Conservation (phyloP, 1,139 yeast genomes). For the Pichia inconspicua region DNA sequence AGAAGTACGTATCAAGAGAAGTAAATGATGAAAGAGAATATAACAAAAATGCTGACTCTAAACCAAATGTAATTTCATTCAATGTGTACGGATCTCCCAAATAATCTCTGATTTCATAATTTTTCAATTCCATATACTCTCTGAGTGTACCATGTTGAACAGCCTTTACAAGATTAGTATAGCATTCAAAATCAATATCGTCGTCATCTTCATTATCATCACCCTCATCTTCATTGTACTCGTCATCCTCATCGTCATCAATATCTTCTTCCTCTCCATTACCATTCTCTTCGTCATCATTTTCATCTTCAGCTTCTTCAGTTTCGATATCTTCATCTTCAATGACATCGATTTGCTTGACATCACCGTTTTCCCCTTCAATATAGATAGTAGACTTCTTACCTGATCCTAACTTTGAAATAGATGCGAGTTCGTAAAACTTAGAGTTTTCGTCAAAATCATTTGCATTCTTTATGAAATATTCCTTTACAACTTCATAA, state of each 20-base stretch:
- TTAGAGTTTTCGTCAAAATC: slow-evolving; percentile 19
- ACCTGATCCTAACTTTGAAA: slow-evolving; percentile 13
- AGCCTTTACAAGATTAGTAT: slow-evolving; percentile 9
- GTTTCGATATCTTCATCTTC: slow-evolving; percentile 4
- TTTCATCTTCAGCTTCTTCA: slow-evolving; percentile 5
- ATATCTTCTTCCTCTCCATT: slow-evolving; percentile 4
- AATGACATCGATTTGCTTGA: slow-evolving; percentile 7
- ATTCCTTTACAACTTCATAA: slow-evolving; percentile 17
- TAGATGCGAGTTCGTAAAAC: slow-evolving; percentile 21
- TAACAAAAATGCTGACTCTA: slow-evolving; percentile 35
- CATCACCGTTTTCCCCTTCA: slow-evolving; percentile 9
- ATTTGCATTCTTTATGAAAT: slow-evolving; percentile 17
- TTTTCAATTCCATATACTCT: slow-evolving; percentile 33
- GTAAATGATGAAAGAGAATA: slow-evolving; percentile 34
- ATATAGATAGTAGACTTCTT: slow-evolving; percentile 8
- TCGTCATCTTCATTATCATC: slow-evolving; percentile 23
- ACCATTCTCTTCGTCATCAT: slow-evolving; percentile 9
- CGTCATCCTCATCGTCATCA: slow-evolving; percentile 13
- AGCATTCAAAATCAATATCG: slow-evolving; percentile 11
- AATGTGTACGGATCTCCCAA: slow-evolving; percentile 43
- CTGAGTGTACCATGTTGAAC: slow-evolving; percentile 30
- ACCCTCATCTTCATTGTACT: slow-evolving; percentile 15
- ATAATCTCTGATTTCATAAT: slow-evolving; percentile 41
- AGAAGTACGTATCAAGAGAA: slow-evolving; percentile 34
- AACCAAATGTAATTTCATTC: slow-evolving; percentile 34